A percentile compares a stretch with the other conserved stretches of the same genome.
phyloP scores from a whole-genome alignment of 1,284 basidiomycete species.

The Polyporus tsugae region DNA sequence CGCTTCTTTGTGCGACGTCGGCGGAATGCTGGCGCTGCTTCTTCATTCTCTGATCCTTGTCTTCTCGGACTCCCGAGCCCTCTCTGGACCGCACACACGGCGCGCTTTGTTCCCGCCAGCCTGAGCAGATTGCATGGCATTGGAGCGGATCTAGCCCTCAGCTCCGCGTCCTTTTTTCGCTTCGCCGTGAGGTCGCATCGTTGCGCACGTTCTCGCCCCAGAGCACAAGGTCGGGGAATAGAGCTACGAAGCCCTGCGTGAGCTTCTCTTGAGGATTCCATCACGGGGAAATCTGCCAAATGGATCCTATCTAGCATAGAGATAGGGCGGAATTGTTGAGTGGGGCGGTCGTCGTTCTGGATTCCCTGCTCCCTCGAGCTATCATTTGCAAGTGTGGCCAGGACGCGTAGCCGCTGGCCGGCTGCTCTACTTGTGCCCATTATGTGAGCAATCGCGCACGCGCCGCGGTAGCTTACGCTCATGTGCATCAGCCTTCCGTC shows the following conservation, averaged over 20 bases:
- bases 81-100: background rate
- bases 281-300: slow-evolving; percentile 2
- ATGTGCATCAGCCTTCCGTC: background rate
- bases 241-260: background rate
- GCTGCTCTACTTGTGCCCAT: no score
- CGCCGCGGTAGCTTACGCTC: background rate
- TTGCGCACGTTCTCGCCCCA: background rate
- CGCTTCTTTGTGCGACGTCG: slow-evolving; percentile 3
- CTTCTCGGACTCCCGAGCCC: background rate
- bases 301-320: background rate
- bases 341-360: background rate
- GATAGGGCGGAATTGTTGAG: background rate
- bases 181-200: background rate
- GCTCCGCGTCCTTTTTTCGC: background rate
- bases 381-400: background rate
- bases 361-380: background rate
- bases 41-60: background rate
- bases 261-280: background rate
- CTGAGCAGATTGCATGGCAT: background rate
- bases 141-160: background rate
- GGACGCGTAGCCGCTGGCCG: background rate
- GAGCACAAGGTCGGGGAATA: background rate
- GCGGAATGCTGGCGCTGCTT: background rate
- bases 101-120: background rate
- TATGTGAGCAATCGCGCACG: no score